Evolutionary conservation across 2,329 filamentous ascomycete species (phyloP).

Genomic region (Waltergamsia citrina): DNA sequence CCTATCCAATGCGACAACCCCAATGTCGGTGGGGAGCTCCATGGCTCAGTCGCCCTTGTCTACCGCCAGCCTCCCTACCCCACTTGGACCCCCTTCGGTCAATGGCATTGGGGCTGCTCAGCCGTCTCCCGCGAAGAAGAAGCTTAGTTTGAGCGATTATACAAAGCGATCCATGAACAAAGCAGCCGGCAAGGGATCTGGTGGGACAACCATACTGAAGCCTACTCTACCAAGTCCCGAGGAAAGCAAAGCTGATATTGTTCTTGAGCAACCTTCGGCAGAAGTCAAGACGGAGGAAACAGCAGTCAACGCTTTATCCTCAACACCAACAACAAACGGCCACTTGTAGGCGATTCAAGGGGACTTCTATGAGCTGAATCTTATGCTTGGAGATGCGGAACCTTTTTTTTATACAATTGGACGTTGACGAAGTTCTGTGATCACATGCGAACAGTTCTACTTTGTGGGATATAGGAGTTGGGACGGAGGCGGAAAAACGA

Average conservation of each 20-base stretch:
- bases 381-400: too few relatives aligned
- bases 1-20: conserved; percentile 26
- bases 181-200: conserved; percentile 27
- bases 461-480: conserved; percentile 2
- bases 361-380: too few relatives aligned
- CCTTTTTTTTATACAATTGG: too few relatives aligned
- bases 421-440: too few relatives aligned
- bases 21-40: conserved; percentile 33
- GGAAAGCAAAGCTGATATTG: conserved; percentile 24
- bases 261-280: too few relatives aligned
- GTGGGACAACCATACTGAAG: conserved; percentile 18
- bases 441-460: too few relatives aligned
- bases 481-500: conserved; percentile 1
- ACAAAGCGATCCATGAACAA: conserved; percentile 50
- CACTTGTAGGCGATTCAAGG: too few relatives aligned
- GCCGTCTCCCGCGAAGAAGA: conserved; percentile 57
- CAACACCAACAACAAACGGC: too few relatives aligned
- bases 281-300: too few relatives aligned
- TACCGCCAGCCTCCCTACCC: conserved; percentile 24
- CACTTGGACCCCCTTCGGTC: conserved; percentile 29
- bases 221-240: conserved; percentile 23
- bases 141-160: conserved; percentile 58
- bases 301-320: too few relatives aligned
- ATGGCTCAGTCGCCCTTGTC: conserved; percentile 42
- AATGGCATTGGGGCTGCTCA: conserved; percentile 35